Conservation (phyloP, 2,329 filamentous ascomycete genomes). For the Cladosporium cucumerinum region DNA sequence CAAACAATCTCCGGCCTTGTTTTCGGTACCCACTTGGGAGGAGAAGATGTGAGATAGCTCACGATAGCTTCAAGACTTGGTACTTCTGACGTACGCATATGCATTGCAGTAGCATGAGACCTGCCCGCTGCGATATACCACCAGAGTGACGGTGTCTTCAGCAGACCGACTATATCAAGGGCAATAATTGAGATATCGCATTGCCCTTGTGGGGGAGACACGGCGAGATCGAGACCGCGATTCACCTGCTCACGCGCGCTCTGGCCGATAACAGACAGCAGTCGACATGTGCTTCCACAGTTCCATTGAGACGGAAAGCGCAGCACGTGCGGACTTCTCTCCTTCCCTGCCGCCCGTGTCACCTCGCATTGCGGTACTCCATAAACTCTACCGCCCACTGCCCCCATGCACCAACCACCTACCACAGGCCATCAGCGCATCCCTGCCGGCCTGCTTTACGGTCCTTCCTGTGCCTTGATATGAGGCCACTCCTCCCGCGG, state of each 20-base stretch:
- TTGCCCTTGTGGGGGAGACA: neutral
- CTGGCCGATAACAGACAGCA: neutral
- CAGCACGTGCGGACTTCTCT: slow-evolving; percentile 1
- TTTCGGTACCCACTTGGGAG: slow-evolving; percentile 3
- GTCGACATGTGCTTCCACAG: too few relatives aligned
- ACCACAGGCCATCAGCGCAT: slow-evolving; percentile 3
- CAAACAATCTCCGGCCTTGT: neutral
- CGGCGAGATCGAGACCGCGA: neutral
- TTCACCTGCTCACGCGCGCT: neutral
- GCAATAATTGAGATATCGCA: neutral
- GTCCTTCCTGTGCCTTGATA: slow-evolving; percentile 8
- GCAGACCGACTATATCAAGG: slow-evolving; percentile 1
- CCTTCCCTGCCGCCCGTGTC: neutral
- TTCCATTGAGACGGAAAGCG: neutral
- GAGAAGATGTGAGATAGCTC: neutral
- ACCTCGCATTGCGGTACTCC: neutral
- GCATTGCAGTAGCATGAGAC: neutral
- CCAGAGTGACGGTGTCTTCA: neutral
- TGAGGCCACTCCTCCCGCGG: neutral
- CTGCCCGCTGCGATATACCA: neutral
- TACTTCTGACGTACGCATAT: neutral
- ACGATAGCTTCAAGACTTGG: neutral
- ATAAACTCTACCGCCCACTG: neutral
- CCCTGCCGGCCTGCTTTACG: neutral
- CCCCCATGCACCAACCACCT: slow-evolving; percentile 6